phyloP scores from a whole-genome alignment of 352 stramenopile genomes.

The Globisporangium megalacanthum region DNA sequence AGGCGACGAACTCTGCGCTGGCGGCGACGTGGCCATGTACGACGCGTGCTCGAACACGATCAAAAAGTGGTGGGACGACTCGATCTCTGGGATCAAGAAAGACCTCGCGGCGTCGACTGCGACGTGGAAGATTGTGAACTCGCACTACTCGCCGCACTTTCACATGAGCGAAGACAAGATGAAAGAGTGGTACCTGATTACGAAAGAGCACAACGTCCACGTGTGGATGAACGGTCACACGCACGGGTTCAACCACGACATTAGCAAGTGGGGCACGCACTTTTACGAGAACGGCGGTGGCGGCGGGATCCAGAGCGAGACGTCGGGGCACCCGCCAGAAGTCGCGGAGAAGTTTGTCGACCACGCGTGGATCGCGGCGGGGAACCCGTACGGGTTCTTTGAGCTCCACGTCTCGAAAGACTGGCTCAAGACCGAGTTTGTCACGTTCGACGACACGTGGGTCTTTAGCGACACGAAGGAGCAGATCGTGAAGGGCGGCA shows the following conservation, averaged over 20 bases:
- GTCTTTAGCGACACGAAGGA: conserved; percentile 71
- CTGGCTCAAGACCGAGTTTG: conserved; percentile 80
- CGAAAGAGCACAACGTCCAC: conserved; percentile 71
- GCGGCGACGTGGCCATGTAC: conserved; percentile 65
- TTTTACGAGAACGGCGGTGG: conserved; percentile 87
- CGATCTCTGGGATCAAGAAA: conserved; percentile 56
- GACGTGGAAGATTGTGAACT: conserved; percentile 87
- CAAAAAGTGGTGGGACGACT: conserved; percentile 77
- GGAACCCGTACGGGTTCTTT: conserved; percentile 84
- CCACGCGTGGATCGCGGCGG: conserved; percentile 70
- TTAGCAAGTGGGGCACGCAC: conserved; percentile 79
- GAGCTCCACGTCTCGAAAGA: conserved; percentile 83
- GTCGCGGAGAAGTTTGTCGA: conserved; percentile 76
- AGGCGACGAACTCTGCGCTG: conserved; percentile 67
- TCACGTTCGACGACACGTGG: conserved; percentile 79
- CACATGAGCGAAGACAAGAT: conserved; percentile 88
- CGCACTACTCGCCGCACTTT: conserved; percentile 87
- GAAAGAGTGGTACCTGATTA: conserved; percentile 84
- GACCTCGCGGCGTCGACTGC: conserved; percentile 66
- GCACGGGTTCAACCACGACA: conserved; percentile 86
- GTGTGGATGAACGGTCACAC: conserved; percentile 84
- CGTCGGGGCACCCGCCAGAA: conserved; percentile 64
- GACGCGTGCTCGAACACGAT: conserved; percentile 68
- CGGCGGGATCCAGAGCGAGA: conserved; percentile 81
- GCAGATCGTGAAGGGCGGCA: conserved; percentile 72